Base-by-base conservation (phyloP, 169 alveolate species). In the Plasmodium coatneyi region DNA sequence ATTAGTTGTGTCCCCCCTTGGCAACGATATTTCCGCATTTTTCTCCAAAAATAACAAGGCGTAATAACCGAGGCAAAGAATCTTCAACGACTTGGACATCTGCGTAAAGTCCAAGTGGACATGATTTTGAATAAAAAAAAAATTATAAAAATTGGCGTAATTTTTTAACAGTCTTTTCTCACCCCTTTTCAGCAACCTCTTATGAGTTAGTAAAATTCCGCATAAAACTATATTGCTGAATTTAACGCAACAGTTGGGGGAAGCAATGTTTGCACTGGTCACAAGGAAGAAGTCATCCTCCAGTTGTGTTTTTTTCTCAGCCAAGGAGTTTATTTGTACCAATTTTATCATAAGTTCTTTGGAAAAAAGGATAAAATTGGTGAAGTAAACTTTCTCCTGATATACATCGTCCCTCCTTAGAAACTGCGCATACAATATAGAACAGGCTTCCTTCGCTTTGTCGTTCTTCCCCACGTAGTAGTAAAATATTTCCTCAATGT, bases 381-480 rank as follows among this genome's bases (percentile, higher is more conserved):
- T 54, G 66, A 86, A 86, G 54, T 79, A 86, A 9, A 5, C 54
- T 74, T 54, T 46, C 41, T 19, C 43, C n/a, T 74, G 6, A 43
- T 79, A 46, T 5, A 86, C 93, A 30, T 86, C 93, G 16, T 74
- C 71, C 70, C 93, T 86, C 19, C 87, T 52, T 78, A 86, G 54
- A 86, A 86, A 86, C 19, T 86, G 87, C 0, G 93, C 7, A 86
- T 86, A 86, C 43, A 86, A 16, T 12, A 86, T 52, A 34, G 93
- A 86, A 74, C 93, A 86, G 0, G 93, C 93, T 39, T 86, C 93
- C 70, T 86, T 86, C 43, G 93, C 60, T 78, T 86, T 86, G 19
- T 86, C 93, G 70, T 86, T 74, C 80, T 76, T 74, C 80, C 66
- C 70, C 30, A 86, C 71, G 80, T 86, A 86, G 80, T 86, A 86